A percentile compares a stretch with the other conserved stretches of the same genome.
These are phyloP conservation scores for Acanthamoeba culbertsoni DNA, from an alignment of 208 protist genomes.

Conservation along the genomic window DNA sequence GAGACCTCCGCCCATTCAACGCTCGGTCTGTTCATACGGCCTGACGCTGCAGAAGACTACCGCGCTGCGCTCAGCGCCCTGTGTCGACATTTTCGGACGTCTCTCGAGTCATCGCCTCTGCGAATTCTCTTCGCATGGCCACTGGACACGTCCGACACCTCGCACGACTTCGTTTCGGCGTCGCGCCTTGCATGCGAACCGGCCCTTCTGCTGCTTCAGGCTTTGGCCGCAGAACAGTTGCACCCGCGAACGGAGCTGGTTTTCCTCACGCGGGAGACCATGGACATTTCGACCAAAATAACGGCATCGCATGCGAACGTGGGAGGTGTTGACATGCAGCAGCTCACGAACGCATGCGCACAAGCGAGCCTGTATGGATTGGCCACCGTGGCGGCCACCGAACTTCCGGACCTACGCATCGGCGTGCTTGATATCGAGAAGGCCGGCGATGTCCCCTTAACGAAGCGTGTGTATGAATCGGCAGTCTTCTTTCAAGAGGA, in stretches of 20 bases:
- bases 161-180: background rate
- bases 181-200: background rate
- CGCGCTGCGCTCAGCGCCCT: background rate
- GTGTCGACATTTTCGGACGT: background rate
- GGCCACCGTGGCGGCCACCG: background rate
- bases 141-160: background rate
- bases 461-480: background rate
- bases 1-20: too few relatives aligned
- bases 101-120: background rate
- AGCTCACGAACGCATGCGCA: background rate
- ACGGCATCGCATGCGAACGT: too few relatives aligned
- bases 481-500: background rate
- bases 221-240: background rate
- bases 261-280: background rate
- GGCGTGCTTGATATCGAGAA: background rate
- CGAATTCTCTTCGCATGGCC: background rate
- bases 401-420: background rate
- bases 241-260: background rate
- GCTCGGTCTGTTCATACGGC: background rate
- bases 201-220: background rate
- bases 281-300: background rate
- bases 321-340: background rate
- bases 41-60: background rate
- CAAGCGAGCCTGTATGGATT: constrained; percentile 25
- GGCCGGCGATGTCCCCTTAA: background rate